Evolutionary conservation across 2,329 filamentous ascomycete genomes (phyloP).

Genomic region (Camillea tinctor): DNA sequence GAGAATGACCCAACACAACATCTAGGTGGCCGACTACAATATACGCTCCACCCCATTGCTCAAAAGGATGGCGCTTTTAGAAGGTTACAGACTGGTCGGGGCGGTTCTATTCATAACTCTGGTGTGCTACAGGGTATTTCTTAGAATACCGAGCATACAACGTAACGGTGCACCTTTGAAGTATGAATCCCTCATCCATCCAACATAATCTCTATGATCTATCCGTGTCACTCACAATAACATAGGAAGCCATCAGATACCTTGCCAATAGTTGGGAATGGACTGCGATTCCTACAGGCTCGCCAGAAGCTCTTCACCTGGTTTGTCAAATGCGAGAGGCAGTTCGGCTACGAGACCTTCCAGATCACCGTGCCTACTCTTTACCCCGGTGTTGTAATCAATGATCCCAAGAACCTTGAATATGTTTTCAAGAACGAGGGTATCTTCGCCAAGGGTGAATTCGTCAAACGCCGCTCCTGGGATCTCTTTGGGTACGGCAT

Average conservation of each 20-base stretch:
- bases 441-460: conserved; percentile 60
- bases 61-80: conserved; percentile 20
- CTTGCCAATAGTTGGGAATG: conserved; percentile 58
- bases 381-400: conserved; percentile 62
- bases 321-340: conserved; percentile 58
- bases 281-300: conserved; percentile 58
- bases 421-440: conserved; percentile 61
- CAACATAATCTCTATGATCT: conserved; percentile 2
- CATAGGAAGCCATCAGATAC: conserved; percentile 49
- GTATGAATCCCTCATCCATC: conserved; percentile 16
- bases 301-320: conserved; percentile 61
- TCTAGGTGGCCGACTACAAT: too few species aligned
- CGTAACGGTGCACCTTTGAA: conserved; percentile 34
- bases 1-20: too few species aligned
- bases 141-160: conserved; percentile 22
- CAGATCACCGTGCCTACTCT: conserved; percentile 62
- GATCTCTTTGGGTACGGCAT: conserved; percentile 66
- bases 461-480: conserved; percentile 59
- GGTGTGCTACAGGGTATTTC: conserved; percentile 23
- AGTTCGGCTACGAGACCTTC: conserved; percentile 59
- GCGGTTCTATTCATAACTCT: conserved; percentile 17
- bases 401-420: conserved; percentile 60
- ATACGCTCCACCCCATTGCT: too few species aligned
- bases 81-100: conserved; percentile 18
- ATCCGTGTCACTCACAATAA: background rate